A percentile compares a stretch with the other conserved stretches of the same genome.
Conservation (phyloP, 2,329 filamentous ascomycete species). For the Pestalotiopsis sp. region DNA sequence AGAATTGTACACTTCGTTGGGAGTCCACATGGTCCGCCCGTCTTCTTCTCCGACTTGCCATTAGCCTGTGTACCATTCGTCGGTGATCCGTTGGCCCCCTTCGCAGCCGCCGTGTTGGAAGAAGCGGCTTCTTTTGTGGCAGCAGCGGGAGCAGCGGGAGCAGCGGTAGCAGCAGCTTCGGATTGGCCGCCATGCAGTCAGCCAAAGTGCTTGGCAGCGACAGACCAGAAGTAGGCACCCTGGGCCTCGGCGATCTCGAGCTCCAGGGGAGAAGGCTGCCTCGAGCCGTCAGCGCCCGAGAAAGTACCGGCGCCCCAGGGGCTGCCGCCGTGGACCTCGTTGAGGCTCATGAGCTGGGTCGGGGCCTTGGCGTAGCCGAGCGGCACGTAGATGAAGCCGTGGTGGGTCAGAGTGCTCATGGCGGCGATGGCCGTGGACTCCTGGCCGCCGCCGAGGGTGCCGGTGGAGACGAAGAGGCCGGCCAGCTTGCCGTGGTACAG, state of each 20-base stretch:
- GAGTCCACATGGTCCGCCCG: constrained; percentile 76
- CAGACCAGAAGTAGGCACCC: constrained; percentile 82
- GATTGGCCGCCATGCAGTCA: constrained; percentile 74
- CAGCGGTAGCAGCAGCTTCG: constrained; percentile 23
- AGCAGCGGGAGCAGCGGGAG: constrained; percentile 25
- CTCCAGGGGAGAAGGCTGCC: constrained; percentile 77
- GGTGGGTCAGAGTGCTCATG: constrained; percentile 87
- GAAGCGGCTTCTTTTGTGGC: background rate
- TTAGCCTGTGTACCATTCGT: constrained; percentile 20
- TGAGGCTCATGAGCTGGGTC: constrained; percentile 67
- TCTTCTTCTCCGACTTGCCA: constrained; percentile 47
- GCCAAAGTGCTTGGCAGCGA: constrained; percentile 69
- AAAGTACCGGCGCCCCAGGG: constrained; percentile 97
- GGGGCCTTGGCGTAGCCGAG: constrained; percentile 88
- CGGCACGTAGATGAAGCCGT: constrained; percentile 96
- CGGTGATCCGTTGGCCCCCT: constrained; percentile 21
- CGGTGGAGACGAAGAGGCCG: constrained; percentile 90
- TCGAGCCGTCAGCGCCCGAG: constrained; percentile 75
- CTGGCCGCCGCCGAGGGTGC: constrained; percentile 83
- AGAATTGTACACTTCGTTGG: constrained; percentile 74
- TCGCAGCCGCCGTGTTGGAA: constrained; percentile 13
- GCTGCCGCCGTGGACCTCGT: constrained; percentile 82
- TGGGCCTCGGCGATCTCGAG: constrained; percentile 79
- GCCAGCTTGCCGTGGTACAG: constrained; percentile 86
- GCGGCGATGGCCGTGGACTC: constrained; percentile 81